phyloP scores from a whole-genome alignment of 768 basidiomycete species.

The Auricularia sp. region DNA sequence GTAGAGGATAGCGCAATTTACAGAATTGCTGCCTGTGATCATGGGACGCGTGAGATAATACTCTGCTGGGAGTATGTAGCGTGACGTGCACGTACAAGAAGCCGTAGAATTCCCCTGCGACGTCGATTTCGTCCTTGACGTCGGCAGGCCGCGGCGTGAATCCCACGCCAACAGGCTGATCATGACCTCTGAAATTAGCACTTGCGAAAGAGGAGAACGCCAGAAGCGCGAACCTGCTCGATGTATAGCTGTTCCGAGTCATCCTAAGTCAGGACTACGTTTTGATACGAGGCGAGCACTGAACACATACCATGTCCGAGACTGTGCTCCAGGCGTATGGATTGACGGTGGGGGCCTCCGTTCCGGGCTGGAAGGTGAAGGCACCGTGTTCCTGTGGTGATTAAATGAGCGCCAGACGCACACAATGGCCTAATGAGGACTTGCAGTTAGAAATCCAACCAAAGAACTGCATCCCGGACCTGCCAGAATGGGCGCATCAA shows the following conservation, averaged over 20 bases:
- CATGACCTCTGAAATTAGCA: too few species aligned
- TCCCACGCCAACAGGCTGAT: conserved; percentile 5
- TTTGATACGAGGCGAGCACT: neutral
- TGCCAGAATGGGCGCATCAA: neutral
- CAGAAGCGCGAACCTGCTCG: conserved; percentile 1
- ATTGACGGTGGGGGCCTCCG: conserved; percentile 4
- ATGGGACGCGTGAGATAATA: too few species aligned
- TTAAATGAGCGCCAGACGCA: too few species aligned
- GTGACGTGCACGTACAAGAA: conserved; percentile 4
- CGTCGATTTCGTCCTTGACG: conserved; percentile 5
- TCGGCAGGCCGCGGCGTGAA: neutral
- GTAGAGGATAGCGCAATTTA: neutral
- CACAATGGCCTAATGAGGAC: too few species aligned
- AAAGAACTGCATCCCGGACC: neutral
- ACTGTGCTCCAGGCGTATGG: conserved; percentile 5
- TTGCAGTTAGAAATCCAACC: neutral
- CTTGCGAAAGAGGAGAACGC: neutral
- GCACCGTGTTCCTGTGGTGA: conserved; percentile 7
- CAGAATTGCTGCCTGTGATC: conserved; percentile 2
- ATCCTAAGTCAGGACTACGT: neutral
- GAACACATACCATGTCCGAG: conserved; percentile 3
- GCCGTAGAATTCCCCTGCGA: conserved; percentile 11
- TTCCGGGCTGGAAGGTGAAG: conserved; percentile 9
- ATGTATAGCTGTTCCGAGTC: neutral
- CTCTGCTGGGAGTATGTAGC: too few species aligned